These are phyloP conservation scores for Bryoerythrophyllum caledonicum DNA, from an alignment of 225 moss, liverwort and hornwort genomes.

Conservation along the genomic window DNA sequence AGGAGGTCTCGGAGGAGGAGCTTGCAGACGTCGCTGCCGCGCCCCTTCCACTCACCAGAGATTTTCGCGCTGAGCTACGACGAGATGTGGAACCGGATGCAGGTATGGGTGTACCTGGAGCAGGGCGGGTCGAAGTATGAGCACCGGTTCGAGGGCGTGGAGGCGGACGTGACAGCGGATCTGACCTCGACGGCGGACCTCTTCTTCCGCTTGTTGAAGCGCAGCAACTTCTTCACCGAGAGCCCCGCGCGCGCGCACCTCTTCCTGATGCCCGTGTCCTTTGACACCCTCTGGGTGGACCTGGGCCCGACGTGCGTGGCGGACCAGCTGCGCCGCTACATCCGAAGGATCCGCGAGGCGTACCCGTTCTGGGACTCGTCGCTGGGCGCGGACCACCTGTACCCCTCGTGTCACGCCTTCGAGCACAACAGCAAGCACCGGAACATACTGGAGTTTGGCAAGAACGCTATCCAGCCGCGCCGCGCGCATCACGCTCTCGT, in stretches of 20 bases:
- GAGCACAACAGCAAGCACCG: constrained; percentile 55
- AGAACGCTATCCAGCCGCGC: constrained; percentile 57
- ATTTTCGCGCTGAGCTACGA: constrained; percentile 64
- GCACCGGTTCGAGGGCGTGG: constrained; percentile 33
- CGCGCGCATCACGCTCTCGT: constrained; percentile 45
- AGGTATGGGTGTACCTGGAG: constrained; percentile 61
- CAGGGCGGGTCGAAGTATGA: constrained; percentile 29
- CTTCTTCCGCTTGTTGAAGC: constrained; percentile 53
- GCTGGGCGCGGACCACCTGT: constrained; percentile 79
- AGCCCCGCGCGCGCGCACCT: constrained; percentile 62
- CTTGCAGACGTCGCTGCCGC: constrained; percentile 22
- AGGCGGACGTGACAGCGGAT: constrained; percentile 23
- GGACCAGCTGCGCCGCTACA: constrained; percentile 55
- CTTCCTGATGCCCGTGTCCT: constrained; percentile 64
- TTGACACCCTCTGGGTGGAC: constrained; percentile 54
- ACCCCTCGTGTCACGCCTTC: constrained; percentile 61
- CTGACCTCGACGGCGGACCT: constrained; percentile 52
- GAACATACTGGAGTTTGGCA: constrained; percentile 71
- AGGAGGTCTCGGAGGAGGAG: constrained; percentile 16
- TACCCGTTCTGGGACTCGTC: constrained; percentile 68
- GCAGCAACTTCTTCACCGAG: constrained; percentile 64
- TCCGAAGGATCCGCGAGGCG: constrained; percentile 47
- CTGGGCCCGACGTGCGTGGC: constrained; percentile 38
- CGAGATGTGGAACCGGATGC: constrained; percentile 65
- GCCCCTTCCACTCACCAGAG: constrained; percentile 64